Conservation (phyloP, 257 asterid species). For the Jasminum sambac region DNA sequence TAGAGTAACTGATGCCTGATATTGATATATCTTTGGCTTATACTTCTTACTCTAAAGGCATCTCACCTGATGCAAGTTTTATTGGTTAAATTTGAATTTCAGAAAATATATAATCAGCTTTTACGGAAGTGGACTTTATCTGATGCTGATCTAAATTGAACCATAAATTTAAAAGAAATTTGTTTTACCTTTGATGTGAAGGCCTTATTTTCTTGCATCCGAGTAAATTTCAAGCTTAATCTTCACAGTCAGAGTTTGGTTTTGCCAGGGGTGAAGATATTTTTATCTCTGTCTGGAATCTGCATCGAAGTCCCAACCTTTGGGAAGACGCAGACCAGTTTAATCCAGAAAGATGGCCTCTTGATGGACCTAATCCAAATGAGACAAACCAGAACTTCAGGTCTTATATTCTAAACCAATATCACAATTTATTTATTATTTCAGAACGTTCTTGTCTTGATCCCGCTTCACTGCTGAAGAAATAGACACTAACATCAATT, state of each 20-base stretch:
- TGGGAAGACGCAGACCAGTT: conserved; percentile 94
- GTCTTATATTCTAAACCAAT: conserved; percentile 32
- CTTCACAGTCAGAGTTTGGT: conserved; percentile 11
- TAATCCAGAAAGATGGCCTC: conserved; percentile 95
- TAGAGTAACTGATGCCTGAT: background rate
- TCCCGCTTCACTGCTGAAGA: background rate
- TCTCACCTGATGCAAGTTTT: background rate
- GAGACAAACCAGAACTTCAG: conserved; percentile 97
- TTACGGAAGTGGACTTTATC: background rate
- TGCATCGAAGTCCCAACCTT: conserved; percentile 73
- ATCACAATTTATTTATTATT: conserved; percentile 14
- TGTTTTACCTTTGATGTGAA: background rate
- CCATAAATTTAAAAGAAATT: conserved; percentile 6
- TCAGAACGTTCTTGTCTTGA: background rate
- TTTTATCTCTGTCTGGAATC: conserved; percentile 94
- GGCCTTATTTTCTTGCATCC: background rate
- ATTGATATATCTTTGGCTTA: background rate
- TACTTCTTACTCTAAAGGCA: background rate
- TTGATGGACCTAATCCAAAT: conserved; percentile 95
- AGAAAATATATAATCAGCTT: background rate
- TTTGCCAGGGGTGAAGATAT: conserved; percentile 81
- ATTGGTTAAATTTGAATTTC: background rate
- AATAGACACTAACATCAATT: background rate
- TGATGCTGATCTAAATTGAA: background rate
- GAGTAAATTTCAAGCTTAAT: background rate